Conservation (phyloP, 148 eudicot species). For the Oxyria digyna region DNA sequence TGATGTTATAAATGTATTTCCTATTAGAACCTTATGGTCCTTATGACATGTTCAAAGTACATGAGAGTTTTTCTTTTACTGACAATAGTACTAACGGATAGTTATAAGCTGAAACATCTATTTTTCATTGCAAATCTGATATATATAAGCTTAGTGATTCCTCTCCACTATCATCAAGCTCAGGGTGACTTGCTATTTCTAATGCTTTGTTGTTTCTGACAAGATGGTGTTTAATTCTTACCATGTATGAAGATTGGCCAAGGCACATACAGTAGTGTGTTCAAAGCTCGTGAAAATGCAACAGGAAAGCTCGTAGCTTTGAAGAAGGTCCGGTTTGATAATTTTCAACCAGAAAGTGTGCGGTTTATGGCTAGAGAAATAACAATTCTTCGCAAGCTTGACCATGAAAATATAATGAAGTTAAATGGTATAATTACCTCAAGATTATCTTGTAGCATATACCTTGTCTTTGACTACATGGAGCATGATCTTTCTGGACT, state of each 20-base stretch:
- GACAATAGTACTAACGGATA: background rate
- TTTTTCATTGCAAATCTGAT: background rate
- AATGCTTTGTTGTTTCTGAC: background rate
- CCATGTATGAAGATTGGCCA: constrained; percentile 63
- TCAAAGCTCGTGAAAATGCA: constrained; percentile 53
- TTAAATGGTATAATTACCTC: constrained; percentile 80
- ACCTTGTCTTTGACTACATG: constrained; percentile 93
- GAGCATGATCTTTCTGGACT: constrained; percentile 93
- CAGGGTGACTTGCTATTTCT: background rate
- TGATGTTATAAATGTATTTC: background rate
- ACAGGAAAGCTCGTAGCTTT: constrained; percentile 66
- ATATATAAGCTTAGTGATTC: background rate
- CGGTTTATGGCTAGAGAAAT: constrained; percentile 91
- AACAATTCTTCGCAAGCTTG: constrained; percentile 68
- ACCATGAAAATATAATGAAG: constrained; percentile 79
- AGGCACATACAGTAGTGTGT: constrained; percentile 93
- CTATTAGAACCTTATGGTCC: no score
- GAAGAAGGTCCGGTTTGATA: constrained; percentile 89
- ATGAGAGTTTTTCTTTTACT: background rate
- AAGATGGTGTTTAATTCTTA: constrained; percentile 1
- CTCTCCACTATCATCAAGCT: background rate
- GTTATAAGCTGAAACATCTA: background rate
- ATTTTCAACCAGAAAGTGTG: constrained; percentile 73
- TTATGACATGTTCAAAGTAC: no score
- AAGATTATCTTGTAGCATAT: constrained; percentile 50